phyloP scores from a whole-genome alignment of 495 filamentous ascomycete species.

The Umbilicaria muhlenbergii region DNA sequence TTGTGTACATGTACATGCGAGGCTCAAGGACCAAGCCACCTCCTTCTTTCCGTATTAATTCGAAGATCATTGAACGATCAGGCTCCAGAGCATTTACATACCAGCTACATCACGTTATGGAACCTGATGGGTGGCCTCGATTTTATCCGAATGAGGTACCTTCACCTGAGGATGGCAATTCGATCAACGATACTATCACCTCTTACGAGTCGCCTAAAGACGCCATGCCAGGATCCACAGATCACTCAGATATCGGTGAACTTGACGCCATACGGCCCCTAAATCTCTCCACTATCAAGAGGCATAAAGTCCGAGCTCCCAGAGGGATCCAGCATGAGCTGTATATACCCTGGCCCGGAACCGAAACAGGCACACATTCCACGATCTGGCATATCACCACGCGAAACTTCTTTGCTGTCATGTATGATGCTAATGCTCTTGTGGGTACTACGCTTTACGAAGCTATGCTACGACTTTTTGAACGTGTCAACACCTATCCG shows the following conservation, averaged over 20 bases:
- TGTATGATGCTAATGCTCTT: conserved; percentile 23
- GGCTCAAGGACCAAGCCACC: conserved; percentile 16
- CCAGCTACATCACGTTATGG: conserved; percentile 10
- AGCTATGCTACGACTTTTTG: conserved; percentile 38
- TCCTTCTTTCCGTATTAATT: conserved; percentile 16
- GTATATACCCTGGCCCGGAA: conserved; percentile 16
- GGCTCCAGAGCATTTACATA: conserved; percentile 13
- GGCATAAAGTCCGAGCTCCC: conserved; percentile 3
- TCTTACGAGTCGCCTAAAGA: conserved; percentile 4
- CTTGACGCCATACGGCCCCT: conserved; percentile 11
- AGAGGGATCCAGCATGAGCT: conserved; percentile 14
- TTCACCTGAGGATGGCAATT: background rate
- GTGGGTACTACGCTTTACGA: conserved; percentile 44
- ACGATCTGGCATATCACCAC: conserved; percentile 19
- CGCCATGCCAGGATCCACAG: background rate
- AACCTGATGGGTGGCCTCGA: conserved; percentile 15
- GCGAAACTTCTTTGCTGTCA: conserved; percentile 17
- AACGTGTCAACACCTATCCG: conserved; percentile 21
- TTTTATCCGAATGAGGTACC: conserved; percentile 8
- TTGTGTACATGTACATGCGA: conserved; percentile 18
- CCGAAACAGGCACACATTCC: conserved; percentile 15
- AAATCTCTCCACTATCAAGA: background rate
- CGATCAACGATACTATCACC: conserved; percentile 1
- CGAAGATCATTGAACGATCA: conserved; percentile 11
- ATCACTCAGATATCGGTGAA: conserved; percentile 5